Evolutionary conservation across 495 filamentous ascomycete species (phyloP), one percentile per base, ranked within the genome.

Genomic region (Chaetomium tenue): DNA sequence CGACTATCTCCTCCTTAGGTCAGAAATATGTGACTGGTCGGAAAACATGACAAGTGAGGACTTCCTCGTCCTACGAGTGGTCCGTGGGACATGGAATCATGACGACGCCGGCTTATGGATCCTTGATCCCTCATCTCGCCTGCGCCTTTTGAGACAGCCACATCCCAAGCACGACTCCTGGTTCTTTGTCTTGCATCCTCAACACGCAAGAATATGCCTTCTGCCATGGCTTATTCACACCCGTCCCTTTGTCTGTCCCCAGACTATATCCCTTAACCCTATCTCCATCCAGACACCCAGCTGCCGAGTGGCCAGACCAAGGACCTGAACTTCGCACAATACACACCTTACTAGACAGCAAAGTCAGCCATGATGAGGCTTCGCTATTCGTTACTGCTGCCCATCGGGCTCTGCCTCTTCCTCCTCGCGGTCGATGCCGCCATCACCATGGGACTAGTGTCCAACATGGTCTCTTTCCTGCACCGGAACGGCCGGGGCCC

Each of bases 381-480:
- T 12, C 16, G 47, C 1, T 47, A 26, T 28, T 61, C 65, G 3
- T 28, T 63, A 6, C 60, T 67, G 5, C 20, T 22, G 5, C 56
- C 26, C 28, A 67, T 67, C 46, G 25, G 30, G n/a, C 28, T 55
- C 25, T 22, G 20, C 2, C 28, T 26, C n/a, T 20, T 71, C 40
- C 54, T 80, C 18, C 72, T 82, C 33, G 71, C 73, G 66, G 70
- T 79, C 33, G 79, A 82, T 57, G 75, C 72, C 3, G 72, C 76
- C 66, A 76, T 83, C 66, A 76, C 78, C 60, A 51, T 82, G 37
- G 70, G 71, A 18, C 73, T 85, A 46, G 76, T 83, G 56, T 81
- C 77, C 46, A 76, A 72, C 66, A 83, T 79, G 76, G 78, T 82
- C 30, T 71, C 72, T 9, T 85, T 80, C 69, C 63, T 84, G 3